Evolutionary conservation across 768 basidiomycete species (phyloP).

Genomic region (Pleurotus citrinopileatus): DNA sequence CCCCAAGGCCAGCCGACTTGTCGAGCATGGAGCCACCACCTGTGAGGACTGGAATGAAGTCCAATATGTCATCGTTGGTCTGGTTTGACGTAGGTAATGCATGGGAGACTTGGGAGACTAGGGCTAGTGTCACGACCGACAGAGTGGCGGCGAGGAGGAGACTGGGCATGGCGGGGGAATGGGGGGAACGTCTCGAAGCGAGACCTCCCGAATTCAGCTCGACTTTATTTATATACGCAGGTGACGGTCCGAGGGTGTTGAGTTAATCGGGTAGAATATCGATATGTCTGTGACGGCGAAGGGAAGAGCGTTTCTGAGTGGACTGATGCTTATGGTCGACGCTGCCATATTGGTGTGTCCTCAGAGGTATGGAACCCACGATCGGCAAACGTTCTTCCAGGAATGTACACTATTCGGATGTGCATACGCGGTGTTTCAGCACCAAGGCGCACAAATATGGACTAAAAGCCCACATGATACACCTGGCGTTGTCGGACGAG

Average conservation of each 20-base stretch:
- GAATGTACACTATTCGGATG: neutral
- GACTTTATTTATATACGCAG: neutral
- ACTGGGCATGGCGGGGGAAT: neutral
- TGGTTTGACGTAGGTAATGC: slow-evolving; percentile 3
- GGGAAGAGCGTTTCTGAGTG: neutral
- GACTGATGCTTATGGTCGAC: neutral
- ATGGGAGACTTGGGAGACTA: neutral
- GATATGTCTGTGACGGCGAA: neutral
- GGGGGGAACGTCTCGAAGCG: neutral
- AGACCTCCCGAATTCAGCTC: too few relatives aligned
- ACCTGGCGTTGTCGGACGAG: neutral
- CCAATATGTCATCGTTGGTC: neutral
- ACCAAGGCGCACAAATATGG: neutral
- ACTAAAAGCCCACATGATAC: neutral
- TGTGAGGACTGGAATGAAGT: neutral
- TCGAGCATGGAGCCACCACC: slow-evolving; percentile 60
- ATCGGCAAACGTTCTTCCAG: neutral
- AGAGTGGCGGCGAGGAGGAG: neutral
- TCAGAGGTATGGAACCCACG: neutral
- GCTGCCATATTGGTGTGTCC: neutral
- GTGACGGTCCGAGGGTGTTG: neutral
- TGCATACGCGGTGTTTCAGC: neutral
- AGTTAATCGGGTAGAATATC: neutral
- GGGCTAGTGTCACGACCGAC: neutral
- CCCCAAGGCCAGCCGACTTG: slow-evolving; percentile 47